Evolutionary conservation across 768 basidiomycete genomes (phyloP), one percentile per base, ranked within the genome.

Genomic region (Coprinopsis marcescibilis): DNA sequence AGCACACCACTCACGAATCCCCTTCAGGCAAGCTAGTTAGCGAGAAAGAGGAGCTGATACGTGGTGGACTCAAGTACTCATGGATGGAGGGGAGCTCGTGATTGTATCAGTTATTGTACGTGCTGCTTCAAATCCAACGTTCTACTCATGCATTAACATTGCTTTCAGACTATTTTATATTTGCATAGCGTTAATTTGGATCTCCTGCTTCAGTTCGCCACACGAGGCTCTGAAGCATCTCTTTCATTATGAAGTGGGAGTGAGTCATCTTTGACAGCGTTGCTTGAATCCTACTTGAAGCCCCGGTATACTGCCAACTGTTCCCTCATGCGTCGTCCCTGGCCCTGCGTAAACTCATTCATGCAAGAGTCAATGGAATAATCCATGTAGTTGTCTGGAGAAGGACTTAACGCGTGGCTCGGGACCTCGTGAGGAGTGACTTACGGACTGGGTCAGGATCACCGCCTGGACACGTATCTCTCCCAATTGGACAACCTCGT

Each of bases 21-120:
- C 44, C 25, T 37, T 2, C 51, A 88, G 86, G 85, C 37, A 75
- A 78, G 56, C 63, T 62, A 27, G 75, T 86, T n/a, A 85, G 77
- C 59, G 55, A 63, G 35, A 67, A 60, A 23, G 81, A 84, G 51
- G 78, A 84, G 59, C 66, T 65, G 44, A 91, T 91, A 60, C 71
- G 65, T 14, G 86, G 87, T 20, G 73, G 77, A 14, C 65, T 91
- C 55, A 91, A 91, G 63, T 88, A 88, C 50, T 71, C 65, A 29
- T 91, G 89, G 87, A 65, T 60, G 39, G 68, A 77, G 50, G 86
- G 86, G 4, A 66, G 60, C 25, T 83, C 83, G 15, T 53, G 49
- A 47, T 54, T 58, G 4, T 50, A 53, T 25, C 35, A 51, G 11
- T 25, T 33, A 35, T 34, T 32, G 20, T 34, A 46, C 46, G 43